These are phyloP conservation scores for Corinectria fuckeliana DNA, from an alignment of 2,329 filamentous ascomycete species.

Conservation along the genomic window DNA sequence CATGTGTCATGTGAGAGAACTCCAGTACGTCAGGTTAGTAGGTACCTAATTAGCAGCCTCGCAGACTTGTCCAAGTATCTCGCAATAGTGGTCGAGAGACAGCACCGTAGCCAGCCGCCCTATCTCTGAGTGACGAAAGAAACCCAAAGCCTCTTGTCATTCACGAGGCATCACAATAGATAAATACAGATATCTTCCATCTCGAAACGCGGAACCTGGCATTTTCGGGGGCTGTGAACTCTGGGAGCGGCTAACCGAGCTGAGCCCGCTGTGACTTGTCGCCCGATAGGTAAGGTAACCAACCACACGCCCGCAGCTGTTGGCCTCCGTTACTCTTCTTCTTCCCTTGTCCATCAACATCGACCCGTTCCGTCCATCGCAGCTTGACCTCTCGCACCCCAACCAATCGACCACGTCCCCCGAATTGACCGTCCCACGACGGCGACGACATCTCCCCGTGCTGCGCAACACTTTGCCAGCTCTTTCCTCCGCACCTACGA, in stretches of 20 bases:
- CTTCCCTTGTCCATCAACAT: conserved; percentile 36
- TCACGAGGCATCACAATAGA: neutral
- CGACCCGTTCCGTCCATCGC: conserved; percentile 23
- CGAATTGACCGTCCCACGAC: conserved; percentile 32
- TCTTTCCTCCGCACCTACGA: conserved; percentile 18
- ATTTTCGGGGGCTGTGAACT: neutral
- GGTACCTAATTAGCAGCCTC: conserved; percentile 26
- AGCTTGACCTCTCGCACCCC: conserved; percentile 27
- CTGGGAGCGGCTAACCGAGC: conserved; percentile 28
- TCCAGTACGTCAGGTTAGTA: conserved; percentile 14
- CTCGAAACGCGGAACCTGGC: neutral
- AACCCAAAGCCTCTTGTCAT: neutral
- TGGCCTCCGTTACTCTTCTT: conserved; percentile 32
- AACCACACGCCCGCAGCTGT: conserved; percentile 30
- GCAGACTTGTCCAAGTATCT: conserved; percentile 24
- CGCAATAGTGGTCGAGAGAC: conserved; percentile 10
- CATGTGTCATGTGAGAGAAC: conserved; percentile 33
- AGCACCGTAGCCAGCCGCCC: neutral
- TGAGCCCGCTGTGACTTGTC: conserved; percentile 25
- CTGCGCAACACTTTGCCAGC: conserved; percentile 20
- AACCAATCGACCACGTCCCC: conserved; percentile 27
- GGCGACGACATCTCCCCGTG: conserved; percentile 13
- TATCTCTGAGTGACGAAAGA: no score
- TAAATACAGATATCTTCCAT: neutral
- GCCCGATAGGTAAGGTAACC: conserved; percentile 29